Evolutionary conservation across 106 monocot species (phyloP).

Genomic region (Vanilla planifolia): DNA sequence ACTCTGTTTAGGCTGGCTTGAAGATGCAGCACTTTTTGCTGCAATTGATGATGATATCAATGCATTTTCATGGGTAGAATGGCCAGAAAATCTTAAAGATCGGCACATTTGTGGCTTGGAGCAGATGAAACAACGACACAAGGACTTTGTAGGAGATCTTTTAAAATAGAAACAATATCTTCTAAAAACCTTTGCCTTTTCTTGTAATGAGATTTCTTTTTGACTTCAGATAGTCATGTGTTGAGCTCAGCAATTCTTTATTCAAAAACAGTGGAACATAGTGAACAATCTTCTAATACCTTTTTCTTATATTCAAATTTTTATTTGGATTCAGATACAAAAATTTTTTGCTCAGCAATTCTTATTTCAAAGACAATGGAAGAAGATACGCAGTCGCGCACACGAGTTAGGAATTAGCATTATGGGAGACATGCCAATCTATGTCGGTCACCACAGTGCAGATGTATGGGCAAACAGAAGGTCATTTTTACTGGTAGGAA

Average conservation of each 20-base stretch:
- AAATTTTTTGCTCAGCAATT: constrained; percentile 88
- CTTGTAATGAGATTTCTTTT: not conserved
- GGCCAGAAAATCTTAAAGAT: constrained; percentile 90
- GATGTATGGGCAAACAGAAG: constrained; percentile 99
- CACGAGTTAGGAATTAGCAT: constrained; percentile 68
- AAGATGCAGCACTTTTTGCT: constrained; percentile 99
- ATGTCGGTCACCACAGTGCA: constrained; percentile 98
- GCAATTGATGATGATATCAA: constrained; percentile 70
- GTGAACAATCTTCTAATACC: too few species aligned
- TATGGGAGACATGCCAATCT: constrained; percentile 99
- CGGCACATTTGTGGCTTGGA: constrained; percentile 87
- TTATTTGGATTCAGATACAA: constrained; percentile 61
- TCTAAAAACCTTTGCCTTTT: constrained; percentile 1
- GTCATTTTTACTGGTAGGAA: constrained; percentile 75
- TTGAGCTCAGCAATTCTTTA: constrained; percentile 86
- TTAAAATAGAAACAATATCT: not conserved
- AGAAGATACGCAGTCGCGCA: constrained; percentile 64
- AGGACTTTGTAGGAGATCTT: constrained; percentile 62
- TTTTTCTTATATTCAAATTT: not conserved
- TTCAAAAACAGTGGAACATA: constrained; percentile 96
- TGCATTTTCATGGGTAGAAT: constrained; percentile 74
- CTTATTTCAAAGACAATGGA: constrained; percentile 94
- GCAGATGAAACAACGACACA: constrained; percentile 53
- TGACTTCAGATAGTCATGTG: constrained; percentile 76
- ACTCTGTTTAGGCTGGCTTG: constrained; percentile 74